These are phyloP conservation scores for Arabis alpina DNA, from an alignment of 345 rosid genomes.

Conservation along the genomic window DNA sequence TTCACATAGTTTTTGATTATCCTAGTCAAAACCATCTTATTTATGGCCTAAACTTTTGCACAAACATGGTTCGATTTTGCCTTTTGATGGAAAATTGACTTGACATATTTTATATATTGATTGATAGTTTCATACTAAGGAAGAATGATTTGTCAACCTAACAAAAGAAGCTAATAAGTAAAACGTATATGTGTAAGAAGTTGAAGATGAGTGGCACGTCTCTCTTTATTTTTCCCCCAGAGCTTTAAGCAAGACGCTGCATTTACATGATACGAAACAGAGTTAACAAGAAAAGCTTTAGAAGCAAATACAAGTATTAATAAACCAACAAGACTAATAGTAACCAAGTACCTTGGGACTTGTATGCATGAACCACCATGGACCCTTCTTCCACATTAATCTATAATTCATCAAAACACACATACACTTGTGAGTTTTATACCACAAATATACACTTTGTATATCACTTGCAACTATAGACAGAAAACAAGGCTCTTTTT, in stretches of 20 bases:
- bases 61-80: background rate
- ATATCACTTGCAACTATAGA: background rate
- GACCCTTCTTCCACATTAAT: slow-evolving; percentile 69
- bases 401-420: slow-evolving; percentile 46
- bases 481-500: background rate
- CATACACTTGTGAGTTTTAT: slow-evolving; percentile 2
- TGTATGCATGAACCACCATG: slow-evolving; percentile 94
- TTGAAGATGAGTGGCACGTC: background rate
- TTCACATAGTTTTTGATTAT: no score
- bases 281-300: slow-evolving; percentile 18
- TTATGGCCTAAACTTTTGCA: no score
- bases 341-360: slow-evolving; percentile 28
- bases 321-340: background rate
- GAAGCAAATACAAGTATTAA: background rate
- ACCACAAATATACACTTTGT: slow-evolving; percentile 2
- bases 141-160: no score
- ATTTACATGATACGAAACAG: background rate
- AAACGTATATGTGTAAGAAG: background rate
- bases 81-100: background rate
- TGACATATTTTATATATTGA: background rate
- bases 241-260: slow-evolving; percentile 42
- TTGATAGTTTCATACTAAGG: background rate
- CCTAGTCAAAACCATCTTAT: no score
- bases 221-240: background rate
- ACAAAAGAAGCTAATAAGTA: slow-evolving; percentile 18